Base-by-base conservation (phyloP, 2,329 filamentous ascomycete species). In the Metarhizium humberi region DNA sequence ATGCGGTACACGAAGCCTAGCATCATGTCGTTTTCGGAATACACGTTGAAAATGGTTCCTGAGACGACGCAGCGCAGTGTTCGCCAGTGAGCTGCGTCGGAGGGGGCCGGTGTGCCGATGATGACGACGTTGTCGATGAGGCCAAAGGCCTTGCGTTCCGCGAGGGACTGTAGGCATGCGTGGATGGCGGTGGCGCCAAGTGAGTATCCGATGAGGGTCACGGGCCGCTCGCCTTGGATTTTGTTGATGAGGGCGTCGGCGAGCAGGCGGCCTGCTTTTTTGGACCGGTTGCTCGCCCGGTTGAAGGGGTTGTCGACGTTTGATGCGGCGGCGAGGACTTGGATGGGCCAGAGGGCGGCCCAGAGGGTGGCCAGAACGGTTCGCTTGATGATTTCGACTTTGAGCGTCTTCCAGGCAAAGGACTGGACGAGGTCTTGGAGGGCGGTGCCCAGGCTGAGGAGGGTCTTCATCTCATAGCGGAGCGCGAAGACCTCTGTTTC, bases 1-100 rank as follows among this genome's bases (percentile, higher is more conserved):
- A 90, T 86, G 48, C 92, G 84, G 68, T 96, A 96, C 18, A 96
- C 75, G 66, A 96, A 92, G 1, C 84, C 91, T 1, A 96, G 82
- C 36, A 96, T 84, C 64, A 90, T 88, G 69, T 96, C 92, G 57
- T 94, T 92, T 53, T 86, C 84, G 2, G 89, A 92, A 71, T 87
- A 96, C 8, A 92, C 90, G 62, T 96, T 96, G 62, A 95, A 87
- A 7, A 96, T 78, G 56, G 87, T 81, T 2, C 92, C 91, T 2
- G 86, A 82, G 0, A 95, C 90, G 0, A 92, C 89, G 48, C 81
- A 83, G 34, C 90, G 82, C 61, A 95, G 82, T 42, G 82, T 76
- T 48, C 85, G 80, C 92, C 92, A 96, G 61, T 90, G 83, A 1
- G 78, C 77, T 0, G 80, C 71, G 48, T 86, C 81, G 0, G 86